Conservation (phyloP, 345 rosid genomes). For the Camelina hispida region DNA sequence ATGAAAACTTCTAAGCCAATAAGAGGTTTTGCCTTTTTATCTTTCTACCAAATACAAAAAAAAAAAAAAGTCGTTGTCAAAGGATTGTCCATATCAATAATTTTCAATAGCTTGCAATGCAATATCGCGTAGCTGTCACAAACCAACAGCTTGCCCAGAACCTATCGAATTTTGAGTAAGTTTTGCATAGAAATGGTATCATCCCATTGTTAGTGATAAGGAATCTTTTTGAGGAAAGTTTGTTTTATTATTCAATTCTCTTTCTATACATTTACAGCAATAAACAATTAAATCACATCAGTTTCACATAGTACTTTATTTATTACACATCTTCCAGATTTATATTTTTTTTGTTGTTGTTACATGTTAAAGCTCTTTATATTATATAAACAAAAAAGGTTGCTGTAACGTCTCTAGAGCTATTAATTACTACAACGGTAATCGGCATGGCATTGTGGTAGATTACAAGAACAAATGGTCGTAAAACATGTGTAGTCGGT, state of each 20-base stretch:
- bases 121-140: slow-evolving; percentile 50
- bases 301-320: slow-evolving; percentile 19
- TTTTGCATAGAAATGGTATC: slow-evolving; percentile 47
- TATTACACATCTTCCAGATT: slow-evolving; percentile 20
- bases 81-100: slow-evolving; percentile 49
- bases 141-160: slow-evolving; percentile 46
- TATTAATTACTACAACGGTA: slow-evolving; percentile 12
- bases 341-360: background rate
- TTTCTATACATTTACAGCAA: slow-evolving; percentile 35
- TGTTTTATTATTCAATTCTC: slow-evolving; percentile 40
- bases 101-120: slow-evolving; percentile 44
- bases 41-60: slow-evolving; percentile 27
- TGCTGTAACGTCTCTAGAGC: slow-evolving; percentile 27
- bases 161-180: slow-evolving; percentile 42
- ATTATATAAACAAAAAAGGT: background rate
- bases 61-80: slow-evolving; percentile 40
- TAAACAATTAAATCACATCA: slow-evolving; percentile 14
- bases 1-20: slow-evolving; percentile 35
- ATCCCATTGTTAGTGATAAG: slow-evolving; percentile 47
- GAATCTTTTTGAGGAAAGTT: slow-evolving; percentile 48
- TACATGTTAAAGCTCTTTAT: background rate
- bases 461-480: slow-evolving; percentile 36
- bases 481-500: slow-evolving; percentile 37
- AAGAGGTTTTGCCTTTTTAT: slow-evolving; percentile 27
- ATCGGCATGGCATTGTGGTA: slow-evolving; percentile 30